phyloP scores from a whole-genome alignment of 140 eudicot species.

The Cichorium intybus region DNA sequence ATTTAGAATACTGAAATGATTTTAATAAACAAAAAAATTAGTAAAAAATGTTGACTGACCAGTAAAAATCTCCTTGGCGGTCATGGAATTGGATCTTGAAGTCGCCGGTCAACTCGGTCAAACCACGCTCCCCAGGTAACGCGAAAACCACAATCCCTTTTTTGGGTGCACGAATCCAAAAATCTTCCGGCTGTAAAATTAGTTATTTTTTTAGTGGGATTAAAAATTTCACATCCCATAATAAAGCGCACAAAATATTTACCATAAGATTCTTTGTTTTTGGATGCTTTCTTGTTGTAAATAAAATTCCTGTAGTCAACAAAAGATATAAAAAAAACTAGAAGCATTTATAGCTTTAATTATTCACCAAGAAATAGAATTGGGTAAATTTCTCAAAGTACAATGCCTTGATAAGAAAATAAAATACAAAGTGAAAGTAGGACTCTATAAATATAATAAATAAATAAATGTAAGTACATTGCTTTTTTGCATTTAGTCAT shows the following conservation, averaged over 20 bases:
- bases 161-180: conserved; percentile 79
- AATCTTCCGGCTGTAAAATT: conserved; percentile 84
- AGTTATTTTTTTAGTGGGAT: background rate
- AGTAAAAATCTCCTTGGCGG: conserved; percentile 94
- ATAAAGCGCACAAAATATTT: conserved; percentile 10
- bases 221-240: background rate
- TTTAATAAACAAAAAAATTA: background rate
- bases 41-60: conserved; percentile 35
- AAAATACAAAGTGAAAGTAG: too few relatives aligned
- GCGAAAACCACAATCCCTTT: conserved; percentile 91
- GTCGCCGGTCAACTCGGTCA: conserved; percentile 86
- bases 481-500: too few relatives aligned
- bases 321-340: conserved; percentile 3
- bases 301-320: conserved; percentile 64
- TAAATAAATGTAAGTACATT: too few relatives aligned
- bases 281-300: conserved; percentile 81
- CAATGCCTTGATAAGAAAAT: too few relatives aligned
- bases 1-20: background rate
- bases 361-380: too few relatives aligned
- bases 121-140: conserved; percentile 87
- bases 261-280: conserved; percentile 90
- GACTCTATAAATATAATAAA: too few relatives aligned
- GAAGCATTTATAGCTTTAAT: conserved; percentile 6
- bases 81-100: conserved; percentile 93
- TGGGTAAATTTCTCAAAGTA: too few relatives aligned